These are phyloP conservation scores for Penicillium bovifimosum DNA, from an alignment of 495 filamentous ascomycete species.

Conservation along the genomic window DNA sequence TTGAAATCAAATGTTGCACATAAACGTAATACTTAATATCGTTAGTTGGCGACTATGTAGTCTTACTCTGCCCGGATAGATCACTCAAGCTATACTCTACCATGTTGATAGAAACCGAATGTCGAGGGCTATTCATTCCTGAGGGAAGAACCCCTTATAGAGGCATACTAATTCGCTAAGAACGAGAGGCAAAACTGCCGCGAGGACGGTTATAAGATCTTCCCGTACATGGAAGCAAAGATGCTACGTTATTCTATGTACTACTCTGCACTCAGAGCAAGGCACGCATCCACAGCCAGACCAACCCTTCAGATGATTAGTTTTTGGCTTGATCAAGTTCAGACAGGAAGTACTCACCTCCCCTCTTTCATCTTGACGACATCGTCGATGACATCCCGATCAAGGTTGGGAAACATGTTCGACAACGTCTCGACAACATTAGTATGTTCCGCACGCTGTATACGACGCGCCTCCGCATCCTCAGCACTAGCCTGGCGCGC, in stretches of 20 bases:
- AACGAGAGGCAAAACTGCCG: neutral
- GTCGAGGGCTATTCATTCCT: too few species aligned
- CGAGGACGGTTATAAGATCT: neutral
- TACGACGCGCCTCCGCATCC: constrained; percentile 77
- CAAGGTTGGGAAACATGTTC: constrained; percentile 89
- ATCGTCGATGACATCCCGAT: constrained; percentile 87
- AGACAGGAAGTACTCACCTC: constrained; percentile 53
- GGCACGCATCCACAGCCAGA: constrained; percentile 84
- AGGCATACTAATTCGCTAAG: neutral
- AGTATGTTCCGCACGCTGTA: constrained; percentile 79
- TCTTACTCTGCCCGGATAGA: too few species aligned
- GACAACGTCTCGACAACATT: constrained; percentile 88
- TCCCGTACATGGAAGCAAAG: constrained; percentile 4
- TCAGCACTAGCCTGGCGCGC: constrained; percentile 91
- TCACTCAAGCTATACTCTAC: too few species aligned
- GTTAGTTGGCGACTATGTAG: neutral
- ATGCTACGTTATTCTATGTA: constrained; percentile 18
- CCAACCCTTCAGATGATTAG: constrained; percentile 58
- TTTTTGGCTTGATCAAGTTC: neutral
- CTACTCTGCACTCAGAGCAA: constrained; percentile 61
- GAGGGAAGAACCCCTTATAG: neutral
- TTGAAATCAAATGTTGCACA: too few species aligned
- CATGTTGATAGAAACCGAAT: too few species aligned
- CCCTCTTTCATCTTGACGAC: constrained; percentile 90
- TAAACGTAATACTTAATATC: neutral